phyloP scores from a whole-genome alignment of 345 rosid species.

The Rhizophora mangle region DNA sequence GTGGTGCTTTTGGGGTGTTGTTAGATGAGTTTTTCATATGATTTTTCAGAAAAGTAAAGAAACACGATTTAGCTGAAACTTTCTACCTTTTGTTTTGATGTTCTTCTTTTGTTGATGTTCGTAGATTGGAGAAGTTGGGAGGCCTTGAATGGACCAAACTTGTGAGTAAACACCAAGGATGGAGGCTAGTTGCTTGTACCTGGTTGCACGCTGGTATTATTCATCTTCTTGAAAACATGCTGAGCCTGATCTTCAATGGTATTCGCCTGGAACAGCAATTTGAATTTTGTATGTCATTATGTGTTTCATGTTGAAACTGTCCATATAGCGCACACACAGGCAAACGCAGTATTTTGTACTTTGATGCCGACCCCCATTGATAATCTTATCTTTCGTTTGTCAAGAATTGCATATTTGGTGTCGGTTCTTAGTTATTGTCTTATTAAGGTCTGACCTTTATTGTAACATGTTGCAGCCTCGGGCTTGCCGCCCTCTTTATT shows the following conservation, averaged over 20 bases:
- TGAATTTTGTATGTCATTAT: slow-evolving; percentile 21
- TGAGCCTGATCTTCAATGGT: slow-evolving; percentile 26
- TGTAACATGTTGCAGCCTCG: slow-evolving; percentile 16
- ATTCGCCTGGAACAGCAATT: slow-evolving; percentile 33
- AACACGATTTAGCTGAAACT: neutral
- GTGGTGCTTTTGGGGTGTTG: too few species aligned
- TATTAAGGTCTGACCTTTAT: neutral
- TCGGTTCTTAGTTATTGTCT: neutral
- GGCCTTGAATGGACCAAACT: slow-evolving; percentile 22
- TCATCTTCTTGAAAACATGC: slow-evolving; percentile 30
- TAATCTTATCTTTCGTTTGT: neutral
- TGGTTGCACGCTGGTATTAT: slow-evolving; percentile 34
- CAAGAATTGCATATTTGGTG: neutral
- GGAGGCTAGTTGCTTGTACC: slow-evolving; percentile 28
- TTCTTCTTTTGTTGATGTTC: neutral
- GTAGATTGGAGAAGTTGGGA: slow-evolving; percentile 26
- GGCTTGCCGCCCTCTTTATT: slow-evolving; percentile 22
- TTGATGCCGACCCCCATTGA: too few species aligned
- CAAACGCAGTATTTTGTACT: too few species aligned
- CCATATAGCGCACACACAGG: too few species aligned
- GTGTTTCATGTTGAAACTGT: neutral
- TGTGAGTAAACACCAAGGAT: slow-evolving; percentile 21
- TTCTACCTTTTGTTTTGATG: neutral
- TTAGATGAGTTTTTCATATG: neutral
- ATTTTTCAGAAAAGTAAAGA: neutral